phyloP scores from a whole-genome alignment of 73 alveolate genomes.

The Tetrahymena borealis region DNA sequence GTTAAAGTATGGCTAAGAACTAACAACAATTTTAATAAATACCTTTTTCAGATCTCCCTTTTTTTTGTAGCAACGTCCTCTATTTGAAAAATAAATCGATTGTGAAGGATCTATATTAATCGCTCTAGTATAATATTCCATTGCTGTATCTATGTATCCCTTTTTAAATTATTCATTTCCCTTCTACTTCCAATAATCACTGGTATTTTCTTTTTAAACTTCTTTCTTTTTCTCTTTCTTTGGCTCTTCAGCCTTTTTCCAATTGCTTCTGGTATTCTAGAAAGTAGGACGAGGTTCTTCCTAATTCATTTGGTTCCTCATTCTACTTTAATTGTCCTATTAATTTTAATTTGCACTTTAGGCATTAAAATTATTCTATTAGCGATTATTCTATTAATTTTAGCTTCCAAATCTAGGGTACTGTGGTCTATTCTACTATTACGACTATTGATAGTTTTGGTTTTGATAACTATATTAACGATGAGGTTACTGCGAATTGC shows the following conservation, averaged over 20 bases:
- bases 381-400: neutral
- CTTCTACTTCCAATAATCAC: conserved; percentile 9
- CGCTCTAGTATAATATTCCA: conserved; percentile 36
- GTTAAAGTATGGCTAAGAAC: too few species aligned
- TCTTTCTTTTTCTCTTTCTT: neutral
- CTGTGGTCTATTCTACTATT: neutral
- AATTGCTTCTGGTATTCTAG: neutral
- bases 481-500: neutral
- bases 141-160: conserved; percentile 24
- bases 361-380: neutral
- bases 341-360: too few species aligned
- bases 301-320: neutral
- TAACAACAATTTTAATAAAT: too few species aligned
- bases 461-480: neutral
- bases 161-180: conserved; percentile 21
- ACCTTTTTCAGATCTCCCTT: conserved; percentile 17
- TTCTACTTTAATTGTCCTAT: neutral
- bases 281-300: neutral
- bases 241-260: neutral
- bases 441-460: too few species aligned
- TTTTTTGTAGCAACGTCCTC: conserved; percentile 48
- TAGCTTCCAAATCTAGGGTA: neutral
- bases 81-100: conserved; percentile 39
- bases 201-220: neutral
- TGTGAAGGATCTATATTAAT: conserved; percentile 14